Evolutionary conservation across 2,329 filamentous ascomycete species (phyloP), one percentile per base, ranked within the genome.

Genomic region (Cercospora sp.): DNA sequence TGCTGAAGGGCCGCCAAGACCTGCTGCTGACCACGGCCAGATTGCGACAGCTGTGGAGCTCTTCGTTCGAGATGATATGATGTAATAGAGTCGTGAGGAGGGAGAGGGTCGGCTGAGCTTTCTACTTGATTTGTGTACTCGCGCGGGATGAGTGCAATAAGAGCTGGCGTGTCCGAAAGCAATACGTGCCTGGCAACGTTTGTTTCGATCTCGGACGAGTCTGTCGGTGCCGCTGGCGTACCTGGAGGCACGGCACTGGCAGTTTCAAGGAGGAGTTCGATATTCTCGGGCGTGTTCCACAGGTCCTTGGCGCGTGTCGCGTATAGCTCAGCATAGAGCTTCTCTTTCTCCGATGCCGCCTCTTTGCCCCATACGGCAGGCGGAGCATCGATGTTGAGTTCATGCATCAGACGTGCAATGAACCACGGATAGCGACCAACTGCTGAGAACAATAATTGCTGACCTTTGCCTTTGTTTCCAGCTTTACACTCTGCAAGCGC

Each of bases 361-460:
- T 88, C 85, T 69, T 89, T 86, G 62, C 92, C 94, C 94, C 95
- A 98, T 33, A 98, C 87, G 0, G 89, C 87, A 36, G 89, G 89
- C 1, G 95, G 94, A 6, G 86, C 85, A 13, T 93, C 90, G 31
- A 97, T 84, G 70, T 90, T 89, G 28, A 98, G 83, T 59, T 92
- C 91, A 73, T 91, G 90, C 77, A 94, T 95, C 3, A 99, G 82
- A 23, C 89, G 85, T 64, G 87, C 89, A 74, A 94, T 93, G 2
- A 97, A 84, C 93, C 94, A 99, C 0, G 95, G 94, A 63, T 93
- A 87, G 30, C 83, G 83, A 66, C 87, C 84, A 78, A 97, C 91
- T 2, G 92, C 91, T 7, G 84, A 82, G 5, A 84, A 82, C 7
- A 98, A 84, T 6, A 88, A 81, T 63, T 85, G 83, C 68, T 89